A percentile compares a stretch with the other conserved stretches of the same genome.
These are phyloP conservation scores for Santalum album DNA, from an alignment of 164 flowering plant species.

Conservation along the genomic window DNA sequence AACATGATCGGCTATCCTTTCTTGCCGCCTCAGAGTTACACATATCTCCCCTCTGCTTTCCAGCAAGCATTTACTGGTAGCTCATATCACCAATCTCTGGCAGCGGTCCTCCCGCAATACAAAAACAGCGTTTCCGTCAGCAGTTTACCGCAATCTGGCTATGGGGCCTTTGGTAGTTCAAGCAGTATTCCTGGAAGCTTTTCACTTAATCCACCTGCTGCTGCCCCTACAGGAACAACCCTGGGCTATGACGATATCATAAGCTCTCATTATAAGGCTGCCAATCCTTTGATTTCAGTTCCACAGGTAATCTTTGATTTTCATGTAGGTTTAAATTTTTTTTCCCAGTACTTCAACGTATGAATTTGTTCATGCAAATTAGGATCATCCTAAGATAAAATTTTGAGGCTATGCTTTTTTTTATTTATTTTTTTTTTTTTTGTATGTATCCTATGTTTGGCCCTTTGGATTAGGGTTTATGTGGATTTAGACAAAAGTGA, in stretches of 20 bases:
- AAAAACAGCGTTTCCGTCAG: slow-evolving; percentile 65
- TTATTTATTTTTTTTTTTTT: too few relatives aligned
- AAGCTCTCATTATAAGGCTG: slow-evolving; percentile 81
- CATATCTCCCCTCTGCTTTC: slow-evolving; percentile 80
- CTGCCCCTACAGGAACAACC: slow-evolving; percentile 53
- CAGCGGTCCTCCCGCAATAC: slow-evolving; percentile 79
- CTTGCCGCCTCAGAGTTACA: slow-evolving; percentile 74
- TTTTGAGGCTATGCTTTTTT: too few relatives aligned
- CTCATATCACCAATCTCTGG: slow-evolving; percentile 76
- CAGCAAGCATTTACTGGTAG: slow-evolving; percentile 83
- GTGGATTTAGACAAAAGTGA: too few relatives aligned
- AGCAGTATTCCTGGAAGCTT: slow-evolving; percentile 56
- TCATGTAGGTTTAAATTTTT: not conserved
- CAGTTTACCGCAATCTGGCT: slow-evolving; percentile 83
- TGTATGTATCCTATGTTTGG: too few relatives aligned
- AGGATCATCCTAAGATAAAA: too few relatives aligned
- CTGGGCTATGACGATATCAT: slow-evolving; percentile 68
- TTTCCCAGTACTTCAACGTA: not conserved
- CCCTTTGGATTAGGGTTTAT: too few relatives aligned
- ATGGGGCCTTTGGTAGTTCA: slow-evolving; percentile 73
- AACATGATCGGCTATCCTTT: slow-evolving; percentile 80
- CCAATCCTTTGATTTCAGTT: slow-evolving; percentile 50
- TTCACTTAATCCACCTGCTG: slow-evolving; percentile 46
- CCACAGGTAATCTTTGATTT: slow-evolving; percentile 51
- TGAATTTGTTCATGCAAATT: not conserved